Base-by-base conservation (phyloP, 768 basidiomycete genomes). In the Leccinum variicolor region DNA sequence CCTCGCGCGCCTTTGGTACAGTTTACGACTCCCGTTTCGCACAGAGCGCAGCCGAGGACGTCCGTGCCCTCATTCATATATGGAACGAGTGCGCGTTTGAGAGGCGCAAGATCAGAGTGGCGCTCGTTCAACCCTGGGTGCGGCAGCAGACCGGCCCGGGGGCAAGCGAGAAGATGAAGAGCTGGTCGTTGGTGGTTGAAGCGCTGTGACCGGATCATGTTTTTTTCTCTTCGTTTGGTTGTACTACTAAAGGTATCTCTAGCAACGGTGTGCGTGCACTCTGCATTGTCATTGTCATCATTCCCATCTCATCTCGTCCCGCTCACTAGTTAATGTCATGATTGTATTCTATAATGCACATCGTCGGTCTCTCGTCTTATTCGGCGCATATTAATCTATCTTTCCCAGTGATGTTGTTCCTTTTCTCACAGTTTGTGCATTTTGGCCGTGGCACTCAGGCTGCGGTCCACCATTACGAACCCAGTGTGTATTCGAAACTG, bases 71-170 rank as follows among this genome's bases (percentile, higher is more conserved):
- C 29, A 46, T 72, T 10, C 45, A 56, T 17, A 56, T 73, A 14
- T 72, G 70, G 70, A 72, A 73, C 23, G 61, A 72, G 53, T 67
- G 70, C 57, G 70, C 70, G 5, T 67, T 72, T 13, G 70, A 73
- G 57, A 63, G 70, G 29, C 70, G 70, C 34, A 72, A 70, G 55
- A 54, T 72, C 45, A 55, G 56, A 7, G 68, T 63, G 26, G 54
- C 48, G 15, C 62, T 73, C 25, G 11, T 43, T 43, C 41, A 6
- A 19, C 3, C 41, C 17, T 43, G 41, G 19, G 19, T 43, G 3
- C n/a, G 41, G 6, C 41, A 43, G n/a, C 39, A 41, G 19, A 43
- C 33, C 26, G 57, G 25, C 25, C 25, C 25, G 25, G 25, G 53
- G 19, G n/a, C 21, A n/a, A 55, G 43, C n/a, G 25, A 43, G 15